Conservation (phyloP, 805 yeast species). For the Zygosaccharomyces gambellarensis region DNA sequence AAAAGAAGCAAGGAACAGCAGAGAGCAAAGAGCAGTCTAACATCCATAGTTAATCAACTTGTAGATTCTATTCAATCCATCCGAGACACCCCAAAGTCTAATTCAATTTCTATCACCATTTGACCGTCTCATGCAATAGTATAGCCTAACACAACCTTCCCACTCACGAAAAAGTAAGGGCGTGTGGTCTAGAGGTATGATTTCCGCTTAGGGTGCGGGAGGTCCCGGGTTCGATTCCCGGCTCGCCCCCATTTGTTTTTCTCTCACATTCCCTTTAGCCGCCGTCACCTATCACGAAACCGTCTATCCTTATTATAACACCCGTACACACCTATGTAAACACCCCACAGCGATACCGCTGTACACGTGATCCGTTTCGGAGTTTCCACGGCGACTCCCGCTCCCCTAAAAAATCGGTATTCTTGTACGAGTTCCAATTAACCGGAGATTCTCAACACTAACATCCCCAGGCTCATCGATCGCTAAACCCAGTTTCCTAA, state of each 20-base stretch:
- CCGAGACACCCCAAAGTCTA: no score
- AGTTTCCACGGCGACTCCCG: not conserved
- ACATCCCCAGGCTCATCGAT: conserved; percentile 1
- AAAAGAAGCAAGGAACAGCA: not conserved
- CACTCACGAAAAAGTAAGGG: not conserved
- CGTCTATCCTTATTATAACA: not conserved
- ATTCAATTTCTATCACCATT: no score
- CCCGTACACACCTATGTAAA: not conserved
- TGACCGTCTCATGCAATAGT: no score
- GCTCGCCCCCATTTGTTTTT: conserved; percentile 6
- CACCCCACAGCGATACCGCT: not conserved
- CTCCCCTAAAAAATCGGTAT: not conserved
- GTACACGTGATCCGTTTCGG: not conserved
- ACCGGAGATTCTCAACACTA: not conserved
- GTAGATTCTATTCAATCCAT: no score
- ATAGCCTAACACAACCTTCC: no score
- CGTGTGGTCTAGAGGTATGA: conserved; percentile 8
- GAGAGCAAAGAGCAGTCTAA: no score
- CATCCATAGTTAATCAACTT: no score
- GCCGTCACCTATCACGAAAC: no score
- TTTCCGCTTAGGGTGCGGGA: conserved; percentile 8
- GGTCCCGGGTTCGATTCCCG: conserved; percentile 8
- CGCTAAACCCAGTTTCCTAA: not conserved
- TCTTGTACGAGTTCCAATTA: not conserved
- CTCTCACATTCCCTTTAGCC: not conserved